Evolutionary conservation across 2,329 filamentous ascomycete genomes (phyloP), one percentile per base, ranked within the genome.

Genomic region (Dryadomyces quercivorus): DNA sequence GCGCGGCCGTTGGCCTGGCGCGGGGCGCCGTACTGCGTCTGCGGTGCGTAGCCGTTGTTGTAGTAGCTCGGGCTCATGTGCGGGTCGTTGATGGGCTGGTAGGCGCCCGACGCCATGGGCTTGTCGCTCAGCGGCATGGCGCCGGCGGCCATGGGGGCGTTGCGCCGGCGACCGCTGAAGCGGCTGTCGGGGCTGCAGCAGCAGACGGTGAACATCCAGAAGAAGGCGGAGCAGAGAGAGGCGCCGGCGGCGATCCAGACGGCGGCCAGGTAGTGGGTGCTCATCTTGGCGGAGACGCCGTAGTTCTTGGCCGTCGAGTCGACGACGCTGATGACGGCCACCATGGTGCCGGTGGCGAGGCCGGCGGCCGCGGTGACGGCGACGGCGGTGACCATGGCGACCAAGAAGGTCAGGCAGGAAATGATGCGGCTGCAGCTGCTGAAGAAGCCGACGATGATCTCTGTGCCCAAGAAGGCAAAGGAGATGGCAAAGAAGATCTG

Each of bases 121-220:
- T 81, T 80, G 72, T 81, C 78, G 66, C 63, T 66, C 57, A 75
- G 72, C 43, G n/a, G 53, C 12, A 22, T 18, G 54, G 61, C 61
- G 53, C 61, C 59, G 49, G 63, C 50, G 55, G 61, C 58, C 47
- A 59, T 55, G 55, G 60, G 57, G 45, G 60, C 65, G 58, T 59
- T 53, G 59, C 66, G 62, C 49, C 63, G 58, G 59, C 66, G 67
- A 16, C 42, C n/a, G 42, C 42, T 13, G 5, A 13, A 5, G 38
- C 55, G 55, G 62, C 66, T 68, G 60, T 88, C 88, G 62, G 73
- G 70, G 55, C 79, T 82, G 76, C 91, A 95, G 81, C 91, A 97
- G 84, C 92, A 97, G 64, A 86, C 80, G 69, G 84, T 88, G 68
- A 94, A 81, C 65, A 91, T 73, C 92, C 93, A 97, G 84, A 97